Base-by-base conservation (phyloP, 352 stramenopile genomes). In the Phytophthora cryptogea region DNA sequence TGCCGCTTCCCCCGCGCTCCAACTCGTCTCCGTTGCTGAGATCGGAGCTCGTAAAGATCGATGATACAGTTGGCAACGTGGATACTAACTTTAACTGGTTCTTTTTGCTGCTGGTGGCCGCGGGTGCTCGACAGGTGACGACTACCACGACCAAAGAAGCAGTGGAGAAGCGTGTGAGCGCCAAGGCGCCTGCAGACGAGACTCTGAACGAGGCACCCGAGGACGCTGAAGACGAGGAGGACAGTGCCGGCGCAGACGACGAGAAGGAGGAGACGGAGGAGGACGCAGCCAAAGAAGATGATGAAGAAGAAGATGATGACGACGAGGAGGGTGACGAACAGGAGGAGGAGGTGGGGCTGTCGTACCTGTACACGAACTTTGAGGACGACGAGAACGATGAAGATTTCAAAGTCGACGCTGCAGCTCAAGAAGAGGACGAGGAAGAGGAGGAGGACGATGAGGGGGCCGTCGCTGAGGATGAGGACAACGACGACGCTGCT, bases 291-390 rank as follows among this genome's bases (percentile, higher is more conserved):
- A 65, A 66, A 4, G 72, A 69, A 26, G 64, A 67, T 3, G 57
- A 59, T 9, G 66, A 66, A 5, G 64, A 68, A 13, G 68, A 68
- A 5, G 59, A 61, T 1, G 64, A 59, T 3, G 59, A 76, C 0
- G 54, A 70, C 0, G 69, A 65, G 4, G 67, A 80, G 23, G 55
- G 51, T 14, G 67, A 56, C 5, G 71, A 63, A 5, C 35, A 69
- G 23, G 66, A 71, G 14, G 75, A 80, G 42, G 69, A 87, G 60
- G 76, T 87, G 40, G 80, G 77, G 49, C 61, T 89, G 47, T 76
- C 77, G 23, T 87, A 84, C 46, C 58, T 89, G 49, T 89, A 89
- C 62, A 81, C 72, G 16, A 88, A 78, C 58, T 82, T 89, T 61
- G 78, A 88, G 35, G 70, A 73, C 41, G 70, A 79, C 47, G 70